These are phyloP conservation scores for Silybum marianum DNA, from an alignment of 129 eudicot genomes.

Conservation along the genomic window DNA sequence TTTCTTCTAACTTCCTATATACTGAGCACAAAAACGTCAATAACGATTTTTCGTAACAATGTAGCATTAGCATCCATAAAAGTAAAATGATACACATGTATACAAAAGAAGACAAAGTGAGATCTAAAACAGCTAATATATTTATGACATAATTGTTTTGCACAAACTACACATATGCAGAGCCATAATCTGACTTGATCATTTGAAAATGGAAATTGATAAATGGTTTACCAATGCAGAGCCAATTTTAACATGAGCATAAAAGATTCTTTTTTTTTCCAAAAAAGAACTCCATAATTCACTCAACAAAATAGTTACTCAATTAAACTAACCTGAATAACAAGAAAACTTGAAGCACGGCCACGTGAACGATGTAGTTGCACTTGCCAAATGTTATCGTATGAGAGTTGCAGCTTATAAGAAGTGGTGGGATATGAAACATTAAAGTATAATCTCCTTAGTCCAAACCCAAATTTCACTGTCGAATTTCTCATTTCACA, in stretches of 20 bases:
- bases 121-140: not conserved
- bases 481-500: conserved; percentile 39
- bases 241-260: not conserved
- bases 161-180: not conserved
- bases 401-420: conserved; percentile 71
- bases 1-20: not conserved
- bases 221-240: not conserved
- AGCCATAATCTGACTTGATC: not conserved
- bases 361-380: conserved; percentile 43
- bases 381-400: conserved; percentile 78
- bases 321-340: conserved; percentile 64
- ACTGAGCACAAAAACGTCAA: not conserved
- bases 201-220: not conserved
- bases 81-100: too few species aligned
- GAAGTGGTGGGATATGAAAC: conserved; percentile 19
- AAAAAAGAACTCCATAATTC: not conserved
- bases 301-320: not conserved
- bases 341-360: conserved; percentile 39
- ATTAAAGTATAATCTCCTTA: conserved; percentile 54
- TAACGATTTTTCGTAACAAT: too few species aligned
- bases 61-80: too few species aligned
- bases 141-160: not conserved
- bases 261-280: not conserved
- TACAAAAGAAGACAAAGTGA: not conserved
- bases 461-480: conserved; percentile 56